These are phyloP conservation scores for Podila epigama DNA, from an alignment of 192 early-diverging fungal genomes.

Conservation along the genomic window DNA sequence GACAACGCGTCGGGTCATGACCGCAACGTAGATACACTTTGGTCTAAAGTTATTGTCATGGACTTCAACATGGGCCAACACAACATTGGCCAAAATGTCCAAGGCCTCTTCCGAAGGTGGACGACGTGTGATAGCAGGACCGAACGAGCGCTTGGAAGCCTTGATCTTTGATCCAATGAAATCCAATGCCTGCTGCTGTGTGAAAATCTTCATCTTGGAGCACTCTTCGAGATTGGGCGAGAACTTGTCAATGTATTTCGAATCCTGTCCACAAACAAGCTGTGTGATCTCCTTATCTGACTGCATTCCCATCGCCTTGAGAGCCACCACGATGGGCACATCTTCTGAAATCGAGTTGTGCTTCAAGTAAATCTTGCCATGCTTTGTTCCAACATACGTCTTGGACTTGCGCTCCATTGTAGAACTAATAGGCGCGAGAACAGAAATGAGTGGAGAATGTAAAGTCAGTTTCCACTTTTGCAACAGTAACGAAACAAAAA, in stretches of 20 bases:
- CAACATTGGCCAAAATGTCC: constrained; percentile 85
- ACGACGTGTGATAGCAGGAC: constrained; percentile 32
- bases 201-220: constrained; percentile 75
- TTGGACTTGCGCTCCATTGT: constrained; percentile 96
- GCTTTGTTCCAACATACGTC: constrained; percentile 74
- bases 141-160: constrained; percentile 59
- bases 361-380: constrained; percentile 80
- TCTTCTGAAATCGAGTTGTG: constrained; percentile 92
- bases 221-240: constrained; percentile 89
- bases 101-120: constrained; percentile 79
- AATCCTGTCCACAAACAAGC: constrained; percentile 89
- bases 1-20: constrained; percentile 93
- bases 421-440: constrained; percentile 64
- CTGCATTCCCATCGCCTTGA: constrained; percentile 96
- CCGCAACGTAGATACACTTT: constrained; percentile 91
- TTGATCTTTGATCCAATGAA: constrained; percentile 85
- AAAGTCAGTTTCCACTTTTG: too few relatives aligned
- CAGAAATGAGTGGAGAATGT: too few relatives aligned
- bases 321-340: constrained; percentile 83
- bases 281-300: constrained; percentile 95
- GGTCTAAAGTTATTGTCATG: constrained; percentile 86
- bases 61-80: constrained; percentile 91
- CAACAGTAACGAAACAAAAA: background rate
- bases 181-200: constrained; percentile 93
- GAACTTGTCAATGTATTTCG: constrained; percentile 82